phyloP scores from a whole-genome alignment of 2,329 filamentous ascomycete species.

The Aspergillus puulaauensis region DNA sequence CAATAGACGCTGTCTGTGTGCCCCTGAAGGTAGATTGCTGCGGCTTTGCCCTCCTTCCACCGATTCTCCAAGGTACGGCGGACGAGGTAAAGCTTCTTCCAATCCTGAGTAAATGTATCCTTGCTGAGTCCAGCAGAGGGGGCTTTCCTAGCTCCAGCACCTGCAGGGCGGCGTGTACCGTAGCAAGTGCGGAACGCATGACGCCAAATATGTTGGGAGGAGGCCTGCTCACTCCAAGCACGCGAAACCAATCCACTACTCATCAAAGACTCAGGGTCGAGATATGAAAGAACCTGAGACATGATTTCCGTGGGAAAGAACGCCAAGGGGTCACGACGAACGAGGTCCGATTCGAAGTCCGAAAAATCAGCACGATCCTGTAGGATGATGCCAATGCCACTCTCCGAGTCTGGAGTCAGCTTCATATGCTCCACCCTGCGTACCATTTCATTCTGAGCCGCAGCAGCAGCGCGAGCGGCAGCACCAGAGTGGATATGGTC shows the following conservation, averaged over 20 bases:
- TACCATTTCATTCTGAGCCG: constrained; percentile 50
- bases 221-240: constrained; percentile 56
- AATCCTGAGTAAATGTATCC: constrained; percentile 65
- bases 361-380: constrained; percentile 38
- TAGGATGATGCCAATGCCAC: constrained; percentile 49
- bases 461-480: constrained; percentile 48
- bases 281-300: constrained; percentile 58
- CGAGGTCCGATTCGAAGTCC: constrained; percentile 34
- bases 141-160: constrained; percentile 44
- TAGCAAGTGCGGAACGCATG: constrained; percentile 60
- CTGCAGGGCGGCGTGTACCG: constrained; percentile 41
- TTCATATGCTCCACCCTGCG: constrained; percentile 33
- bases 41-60: constrained; percentile 77
- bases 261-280: constrained; percentile 58
- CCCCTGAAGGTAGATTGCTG: constrained; percentile 84
- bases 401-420: constrained; percentile 46
- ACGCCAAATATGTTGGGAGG: constrained; percentile 61
- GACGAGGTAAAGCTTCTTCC: constrained; percentile 80
- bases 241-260: constrained; percentile 57
- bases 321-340: constrained; percentile 53
- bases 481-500: constrained; percentile 43
- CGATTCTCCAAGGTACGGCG: constrained; percentile 72
- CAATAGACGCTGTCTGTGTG: constrained; percentile 97
- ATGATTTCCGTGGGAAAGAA: constrained; percentile 60
- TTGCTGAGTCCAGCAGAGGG: constrained; percentile 56